Evolutionary conservation across 768 basidiomycete genomes (phyloP), one percentile per base, ranked within the genome.

Genomic region (Kwoniella mangroviensis): DNA sequence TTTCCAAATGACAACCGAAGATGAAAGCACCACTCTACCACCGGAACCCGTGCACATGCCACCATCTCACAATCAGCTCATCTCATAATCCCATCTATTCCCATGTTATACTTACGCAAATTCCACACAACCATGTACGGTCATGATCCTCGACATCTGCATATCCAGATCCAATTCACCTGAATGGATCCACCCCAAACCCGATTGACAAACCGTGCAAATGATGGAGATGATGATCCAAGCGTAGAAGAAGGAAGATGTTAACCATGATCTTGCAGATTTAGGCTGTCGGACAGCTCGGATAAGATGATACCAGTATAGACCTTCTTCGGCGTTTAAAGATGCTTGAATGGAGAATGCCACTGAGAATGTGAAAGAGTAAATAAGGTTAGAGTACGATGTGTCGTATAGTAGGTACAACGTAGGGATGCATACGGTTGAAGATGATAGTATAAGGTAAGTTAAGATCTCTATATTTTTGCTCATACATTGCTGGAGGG

Each of bases 251-350:
- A 73, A 76, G 17, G 28, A 28, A 4, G 70, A 73, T 13, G 45
- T 53, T 7, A 76, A 65, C 71, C 73, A 79, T 21, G 71, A 58
- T 51, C 21, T 56, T 56, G 2, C 73, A 65, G 73, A 66, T 43
- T 72, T 68, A 9, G 78, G 73, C n/a, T 60, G 62, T 51, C 73
- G 71, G 12, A 79, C 75, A 42, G 75, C 75, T 22, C 70, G 53
- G 67, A 79, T 79, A 21, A 79, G 72, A 58, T 75, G 73, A 59
- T 68, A 74, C 77, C 77, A 79, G 64, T 79, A 79, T 15, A 79
- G 61, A 0, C 68, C 71, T 58, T 79, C 77, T 71, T 79, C 73
- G 34, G 73, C 71, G 42, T 70, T 76, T 26, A 79, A 69, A 1
- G 73, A 73, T 43, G 66, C 71, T 59, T 76, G 73, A 13, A 74